Base-by-base conservation (phyloP, 108 stramenopile genomes). In the Craspedostauros australis region DNA sequence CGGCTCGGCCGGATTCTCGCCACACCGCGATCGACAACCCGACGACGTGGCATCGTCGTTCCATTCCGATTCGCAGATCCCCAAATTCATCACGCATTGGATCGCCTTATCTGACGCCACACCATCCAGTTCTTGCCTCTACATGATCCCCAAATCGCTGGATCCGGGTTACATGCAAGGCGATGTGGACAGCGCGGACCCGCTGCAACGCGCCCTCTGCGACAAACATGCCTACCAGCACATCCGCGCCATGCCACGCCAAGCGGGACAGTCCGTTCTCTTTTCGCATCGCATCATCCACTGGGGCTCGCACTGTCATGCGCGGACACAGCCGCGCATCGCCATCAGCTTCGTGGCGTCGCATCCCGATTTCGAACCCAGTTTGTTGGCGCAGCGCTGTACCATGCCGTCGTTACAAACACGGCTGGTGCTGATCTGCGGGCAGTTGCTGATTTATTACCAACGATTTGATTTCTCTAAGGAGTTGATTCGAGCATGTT, bases 41-140 rank as follows among this genome's bases (percentile, higher is more conserved):
- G 73, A 66, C 9, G 48, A 64, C 40, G 62, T 48, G 4, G 18
- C 20, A 9, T 38, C 54, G 0, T 42, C 54, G 2, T 65, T 65
- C 50, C 64, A 65, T 33, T 27, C 29, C 23, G 69, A 71, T 53
- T 46, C 46, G 8, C 51, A 72, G 48, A n/a, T n/a, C n/a, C 74
- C 84, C 15, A 88, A 79, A 46, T 88, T 83, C 62, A 63, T 81
- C 20, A 88, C 86, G 0, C 68, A 77, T 29, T 88, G 81, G 86
- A 70, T 81, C 26, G 78, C 82, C 18, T 29, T 88, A 38, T 56
- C 79, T 4, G 59, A 78, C 48, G 82, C 86, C 6, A 78, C 73
- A 11, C 70, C 86, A 4, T 58, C 70, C 38, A 88, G 81, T 45
- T 72, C 70, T 37, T 88, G 86, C 49, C 65, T 88, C 9, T 82